Evolutionary conservation across 2,329 filamentous ascomycete species (phyloP).

Genomic region (Blastomyces emzantsi): DNA sequence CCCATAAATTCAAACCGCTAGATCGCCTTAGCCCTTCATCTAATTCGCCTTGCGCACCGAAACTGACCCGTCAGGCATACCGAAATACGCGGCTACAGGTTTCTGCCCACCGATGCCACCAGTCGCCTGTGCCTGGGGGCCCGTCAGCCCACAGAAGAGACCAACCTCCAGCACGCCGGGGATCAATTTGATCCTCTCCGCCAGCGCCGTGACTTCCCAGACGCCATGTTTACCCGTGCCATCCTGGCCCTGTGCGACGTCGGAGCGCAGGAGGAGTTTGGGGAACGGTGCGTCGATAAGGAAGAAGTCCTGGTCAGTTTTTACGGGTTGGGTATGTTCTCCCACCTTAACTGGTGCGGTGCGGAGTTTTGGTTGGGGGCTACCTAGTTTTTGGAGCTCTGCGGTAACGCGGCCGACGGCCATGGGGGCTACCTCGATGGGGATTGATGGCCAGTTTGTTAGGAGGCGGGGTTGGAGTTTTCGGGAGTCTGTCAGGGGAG

Average conservation of each 20-base stretch:
- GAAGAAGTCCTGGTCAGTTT: conserved; percentile 78
- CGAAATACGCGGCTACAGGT: conserved; percentile 91
- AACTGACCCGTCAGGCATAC: conserved; percentile 67
- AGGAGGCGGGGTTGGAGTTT: conserved; percentile 73
- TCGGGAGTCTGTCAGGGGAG: conserved; percentile 58
- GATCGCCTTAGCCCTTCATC: background rate
- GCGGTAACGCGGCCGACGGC: conserved; percentile 67
- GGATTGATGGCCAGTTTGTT: conserved; percentile 70
- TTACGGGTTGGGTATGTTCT: conserved; percentile 46
- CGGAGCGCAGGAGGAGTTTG: conserved; percentile 57
- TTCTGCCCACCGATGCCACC: conserved; percentile 68
- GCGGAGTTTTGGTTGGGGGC: conserved; percentile 60
- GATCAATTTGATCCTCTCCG: conserved; percentile 65
- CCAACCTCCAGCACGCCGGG: conserved; percentile 87
- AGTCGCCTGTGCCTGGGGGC: conserved; percentile 55
- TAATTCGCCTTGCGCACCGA: conserved; percentile 42
- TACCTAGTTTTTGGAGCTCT: conserved; percentile 64
- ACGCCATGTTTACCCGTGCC: conserved; percentile 53
- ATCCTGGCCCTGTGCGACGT: conserved; percentile 41
- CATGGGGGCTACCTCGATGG: conserved; percentile 86
- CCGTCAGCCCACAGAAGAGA: conserved; percentile 76
- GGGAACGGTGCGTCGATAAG: conserved; percentile 89
- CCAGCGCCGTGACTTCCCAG: conserved; percentile 73
- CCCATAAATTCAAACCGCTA: background rate
- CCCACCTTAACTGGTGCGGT: conserved; percentile 70